Base-by-base conservation (phyloP, 164 flowering plant genomes). In the Dillenia turbinata region DNA sequence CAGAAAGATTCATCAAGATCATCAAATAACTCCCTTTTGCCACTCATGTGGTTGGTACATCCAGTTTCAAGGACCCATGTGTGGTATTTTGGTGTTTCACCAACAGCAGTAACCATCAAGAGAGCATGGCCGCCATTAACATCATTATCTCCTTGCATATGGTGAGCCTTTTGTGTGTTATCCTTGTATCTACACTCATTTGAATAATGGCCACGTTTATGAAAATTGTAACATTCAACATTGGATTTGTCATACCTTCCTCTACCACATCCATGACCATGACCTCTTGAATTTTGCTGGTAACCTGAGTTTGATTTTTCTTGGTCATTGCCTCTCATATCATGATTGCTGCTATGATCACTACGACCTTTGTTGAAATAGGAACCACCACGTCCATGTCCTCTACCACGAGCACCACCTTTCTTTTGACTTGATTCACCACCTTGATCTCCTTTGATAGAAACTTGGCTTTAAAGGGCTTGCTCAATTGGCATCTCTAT, bases 31-130 rank as follows among this genome's bases (percentile, higher is more conserved):
- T 67, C 52, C 44, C 43, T 67, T 12, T 60, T 61, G 13, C 65
- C 49, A 12, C 65, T 53, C 64, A 67, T 61, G 45, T 67, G 70
- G 51, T 67, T 60, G n/a, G 40, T 45, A 15, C 60, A 53, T 12
- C 69, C 64, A 4, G 22, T 67, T 14, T 54, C 65, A 10, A 60
- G 33, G 55, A 59, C 54, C 61, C 50, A 68, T 44, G 61, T 48
- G 33, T n/a, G 10, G 26, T 24, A 24, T 24, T 24, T 17, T 10
- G 44, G 49, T 7, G 12, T 51, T 26, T 51, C 48, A 10, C n/a
- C 13, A 12, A 8, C 24, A 51, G 54, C 26, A 62, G 44, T 62
- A 2, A 47, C 52, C 52, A 24, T 61, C 55, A 61, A 17, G 43
- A 50, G 51, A 33, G 7, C 12, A 19, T 22, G 52, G 9, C 24